Evolutionary conservation across 106 monocot species (phyloP), one percentile per base, ranked within the genome.

Genomic region (Vanilla planifolia): DNA sequence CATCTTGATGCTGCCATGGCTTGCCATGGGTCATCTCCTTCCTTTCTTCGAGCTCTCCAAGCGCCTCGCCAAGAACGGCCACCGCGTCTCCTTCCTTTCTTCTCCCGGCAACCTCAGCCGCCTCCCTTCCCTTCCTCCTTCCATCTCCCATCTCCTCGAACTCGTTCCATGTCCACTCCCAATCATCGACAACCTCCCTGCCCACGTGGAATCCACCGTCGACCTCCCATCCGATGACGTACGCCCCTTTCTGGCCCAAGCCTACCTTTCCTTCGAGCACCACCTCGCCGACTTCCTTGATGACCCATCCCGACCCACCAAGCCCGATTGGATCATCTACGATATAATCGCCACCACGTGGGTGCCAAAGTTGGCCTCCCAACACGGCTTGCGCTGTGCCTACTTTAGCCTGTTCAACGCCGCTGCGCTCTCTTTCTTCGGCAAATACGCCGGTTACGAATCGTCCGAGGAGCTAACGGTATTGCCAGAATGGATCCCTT

Each of bases 241-340:
- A 46, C 60, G 25, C 1, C 60, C 59, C 3, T 22, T 13, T 30
- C 58, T 68, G 43, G 19, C 24, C 7, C 8, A 6, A 8, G 57
- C 68, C 58, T 68, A 9, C 45, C 45, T 57, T 44, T 19, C 44
- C 27, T 8, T 59, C 27, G 53, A 41, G 17, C 19, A 6, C 34
- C 67, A 39, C 23, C 44, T 59, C 3, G 5, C 57, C 1, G 20
- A 11, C 20, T 62, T 62, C 68, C 56, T 68, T 13, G 10, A 15
- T 25, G 2, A 9, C 3, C 1, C 26, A 4, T 1, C 47, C 7
- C 28, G 21, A n/a, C n/a, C n/a, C 4, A 40, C 63, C 0, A 37
- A 37, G 10, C 37, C 37, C 37, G 68, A 68, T 45, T 68, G 68
- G 63, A 22, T 63, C 28, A 4, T 63, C 28, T 33, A 8, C 47